phyloP scores from a whole-genome alignment of 2,329 filamentous ascomycete species.

The Metarhizium brunneum region DNA sequence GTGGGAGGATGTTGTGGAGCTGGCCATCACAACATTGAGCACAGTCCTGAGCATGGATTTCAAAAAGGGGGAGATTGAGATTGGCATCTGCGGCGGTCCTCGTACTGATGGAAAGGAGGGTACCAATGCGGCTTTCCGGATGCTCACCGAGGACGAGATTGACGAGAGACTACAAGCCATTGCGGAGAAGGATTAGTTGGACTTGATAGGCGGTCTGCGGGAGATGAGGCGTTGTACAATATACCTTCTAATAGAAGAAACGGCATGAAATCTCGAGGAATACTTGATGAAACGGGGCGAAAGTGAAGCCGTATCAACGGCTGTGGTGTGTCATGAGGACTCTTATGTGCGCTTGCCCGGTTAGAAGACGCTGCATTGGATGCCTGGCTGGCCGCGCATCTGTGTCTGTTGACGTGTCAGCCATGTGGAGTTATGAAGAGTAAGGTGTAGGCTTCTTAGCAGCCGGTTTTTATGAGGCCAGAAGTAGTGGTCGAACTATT shows the following conservation, averaged over 20 bases:
- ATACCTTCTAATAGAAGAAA: conserved; percentile 1
- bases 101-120: conserved; percentile 74
- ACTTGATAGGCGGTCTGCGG: conserved; percentile 8
- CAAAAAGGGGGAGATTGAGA: conserved; percentile 98
- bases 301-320: neutral
- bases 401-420: no score
- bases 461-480: no score
- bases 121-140: conserved; percentile 70
- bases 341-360: neutral
- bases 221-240: neutral
- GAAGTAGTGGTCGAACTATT: no score
- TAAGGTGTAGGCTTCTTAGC: no score
- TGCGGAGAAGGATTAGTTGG: conserved; percentile 84
- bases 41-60: conserved; percentile 97
- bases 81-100: conserved; percentile 91
- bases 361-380: neutral
- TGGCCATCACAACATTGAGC: conserved; percentile 91
- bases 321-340: neutral
- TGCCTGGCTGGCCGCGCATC: no score
- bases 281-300: neutral
- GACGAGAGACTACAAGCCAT: conserved; percentile 97
- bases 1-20: conserved; percentile 97
- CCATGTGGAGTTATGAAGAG: no score
- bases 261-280: neutral
- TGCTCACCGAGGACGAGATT: conserved; percentile 93